Evolutionary conservation across 202 grass and related monocot species (phyloP).

Genomic region (Brachypodium distachyon): DNA sequence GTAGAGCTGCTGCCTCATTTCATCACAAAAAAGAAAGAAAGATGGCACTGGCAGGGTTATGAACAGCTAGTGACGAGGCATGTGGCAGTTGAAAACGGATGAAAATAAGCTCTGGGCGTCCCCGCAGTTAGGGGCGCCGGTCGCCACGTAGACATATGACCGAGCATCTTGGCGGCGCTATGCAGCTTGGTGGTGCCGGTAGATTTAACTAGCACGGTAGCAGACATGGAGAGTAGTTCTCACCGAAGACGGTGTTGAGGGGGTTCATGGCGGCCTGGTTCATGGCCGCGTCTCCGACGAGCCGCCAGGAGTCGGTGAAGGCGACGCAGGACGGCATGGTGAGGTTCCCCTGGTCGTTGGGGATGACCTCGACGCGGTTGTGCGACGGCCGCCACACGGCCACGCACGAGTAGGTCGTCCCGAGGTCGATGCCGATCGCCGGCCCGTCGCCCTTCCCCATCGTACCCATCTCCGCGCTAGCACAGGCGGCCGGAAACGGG

Average conservation of each 20-base stretch:
- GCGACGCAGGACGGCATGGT: conserved; percentile 74
- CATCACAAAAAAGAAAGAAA: too few relatives aligned
- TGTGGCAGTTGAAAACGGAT: too few relatives aligned
- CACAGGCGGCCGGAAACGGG: neutral
- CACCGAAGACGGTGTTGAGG: conserved; percentile 66
- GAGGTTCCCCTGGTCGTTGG: conserved; percentile 76
- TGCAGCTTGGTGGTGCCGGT: neutral
- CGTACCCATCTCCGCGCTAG: neutral
- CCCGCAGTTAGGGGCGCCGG: neutral
- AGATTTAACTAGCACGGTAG: neutral
- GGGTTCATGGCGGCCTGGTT: conserved; percentile 87
- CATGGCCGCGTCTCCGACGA: conserved; percentile 62
- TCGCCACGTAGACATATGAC: neutral
- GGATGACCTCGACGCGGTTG: conserved; percentile 67
- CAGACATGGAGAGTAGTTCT: neutral
- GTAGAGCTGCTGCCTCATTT: too few relatives aligned
- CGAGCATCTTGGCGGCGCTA: neutral
- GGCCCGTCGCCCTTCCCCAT: conserved; percentile 35
- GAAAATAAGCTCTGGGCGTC: neutral
- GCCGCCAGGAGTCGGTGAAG: conserved; percentile 45
- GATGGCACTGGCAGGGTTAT: too few relatives aligned
- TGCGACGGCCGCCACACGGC: conserved; percentile 56
- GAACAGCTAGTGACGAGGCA: too few relatives aligned
- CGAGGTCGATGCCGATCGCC: conserved; percentile 76
- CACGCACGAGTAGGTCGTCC: conserved; percentile 80